A percentile compares a stretch with the other conserved stretches of the same genome.
phyloP scores from a whole-genome alignment of 164 flowering plant genomes.

The Houttuynia cordata region DNA sequence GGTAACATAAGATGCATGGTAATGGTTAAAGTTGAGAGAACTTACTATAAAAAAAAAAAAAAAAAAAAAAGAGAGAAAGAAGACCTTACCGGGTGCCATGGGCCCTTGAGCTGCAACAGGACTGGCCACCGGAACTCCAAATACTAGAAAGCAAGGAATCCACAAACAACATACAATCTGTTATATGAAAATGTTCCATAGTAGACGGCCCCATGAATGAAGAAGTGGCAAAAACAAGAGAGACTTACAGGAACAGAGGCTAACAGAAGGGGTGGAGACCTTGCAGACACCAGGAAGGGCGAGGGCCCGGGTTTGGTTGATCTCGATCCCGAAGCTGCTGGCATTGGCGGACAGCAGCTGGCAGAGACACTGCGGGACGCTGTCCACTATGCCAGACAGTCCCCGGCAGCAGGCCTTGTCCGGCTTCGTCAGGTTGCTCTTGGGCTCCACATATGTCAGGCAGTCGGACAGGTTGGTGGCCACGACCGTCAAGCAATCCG shows the following conservation, averaged over 20 bases:
- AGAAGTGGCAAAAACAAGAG: background rate
- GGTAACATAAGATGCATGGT: too few relatives aligned
- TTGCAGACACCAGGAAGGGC: constrained; percentile 44
- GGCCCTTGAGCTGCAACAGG: background rate
- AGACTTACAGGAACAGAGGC: constrained; percentile 17
- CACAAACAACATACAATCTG: too few relatives aligned
- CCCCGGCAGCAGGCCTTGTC: constrained; percentile 52
- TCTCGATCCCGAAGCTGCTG: constrained; percentile 14
- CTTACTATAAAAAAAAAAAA: too few relatives aligned
- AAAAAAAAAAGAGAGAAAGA: too few relatives aligned
- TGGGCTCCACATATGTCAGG: constrained; percentile 33
- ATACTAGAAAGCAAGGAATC: background rate
- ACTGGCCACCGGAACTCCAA: background rate
- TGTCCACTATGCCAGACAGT: constrained; percentile 46
- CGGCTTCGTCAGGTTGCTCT: constrained; percentile 47
- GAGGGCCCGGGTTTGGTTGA: constrained; percentile 34
- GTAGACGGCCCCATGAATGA: background rate
- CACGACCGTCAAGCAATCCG: constrained; percentile 20
- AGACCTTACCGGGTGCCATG: background rate
- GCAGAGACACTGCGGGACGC: constrained; percentile 48
- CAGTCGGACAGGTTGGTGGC: constrained; percentile 51
- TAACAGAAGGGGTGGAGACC: constrained; percentile 32
- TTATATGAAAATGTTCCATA: background rate
- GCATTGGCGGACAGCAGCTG: constrained; percentile 27
- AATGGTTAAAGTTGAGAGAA: too few relatives aligned